Percentiles rank a stretch among this genome's conserved stretches.
Evolutionary conservation across 1,284 basidiomycete species (phyloP).

Genomic region (Agroathelia rolfsii): DNA sequence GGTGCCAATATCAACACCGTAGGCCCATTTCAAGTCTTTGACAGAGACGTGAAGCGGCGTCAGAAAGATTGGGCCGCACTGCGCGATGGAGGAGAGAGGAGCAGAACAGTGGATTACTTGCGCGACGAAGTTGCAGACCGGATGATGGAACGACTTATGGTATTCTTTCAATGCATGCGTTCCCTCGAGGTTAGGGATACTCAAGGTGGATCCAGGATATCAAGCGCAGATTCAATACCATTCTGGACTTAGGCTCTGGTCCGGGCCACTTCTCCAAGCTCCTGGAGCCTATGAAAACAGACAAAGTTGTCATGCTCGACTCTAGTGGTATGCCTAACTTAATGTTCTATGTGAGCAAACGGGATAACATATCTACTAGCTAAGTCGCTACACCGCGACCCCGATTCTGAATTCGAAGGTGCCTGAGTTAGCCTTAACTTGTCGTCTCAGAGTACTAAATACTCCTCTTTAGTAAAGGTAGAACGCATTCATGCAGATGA

Average conservation of each 20-base stretch:
- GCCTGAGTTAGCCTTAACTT: conserved; percentile 7
- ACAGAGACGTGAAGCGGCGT: conserved; percentile 71
- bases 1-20: conserved; percentile 31
- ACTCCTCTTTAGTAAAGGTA: conserved; percentile 45
- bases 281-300: conserved; percentile 61
- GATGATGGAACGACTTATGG: conserved; percentile 84
- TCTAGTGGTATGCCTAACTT: conserved; percentile 55
- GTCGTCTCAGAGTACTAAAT: conserved; percentile 7
- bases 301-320: conserved; percentile 83
- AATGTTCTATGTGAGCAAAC: conserved; percentile 6
- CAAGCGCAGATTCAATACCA: conserved; percentile 69
- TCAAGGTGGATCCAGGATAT: conserved; percentile 59
- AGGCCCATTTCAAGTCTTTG: conserved; percentile 77
- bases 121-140: conserved; percentile 85
- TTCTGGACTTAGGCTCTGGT: conserved; percentile 93
- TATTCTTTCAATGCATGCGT: conserved; percentile 17
- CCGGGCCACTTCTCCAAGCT: conserved; percentile 87
- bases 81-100: conserved; percentile 47
- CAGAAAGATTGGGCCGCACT: conserved; percentile 75
- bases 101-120: conserved; percentile 85
- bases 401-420: conserved; percentile 72
- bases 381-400: conserved; percentile 61
- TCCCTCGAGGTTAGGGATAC: conserved; percentile 5
- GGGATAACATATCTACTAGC: conserved; percentile 26
- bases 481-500: conserved; percentile 72